Evolutionary conservation across 1,139 yeast species (phyloP).

Genomic region (Zygoascus sp.): DNA sequence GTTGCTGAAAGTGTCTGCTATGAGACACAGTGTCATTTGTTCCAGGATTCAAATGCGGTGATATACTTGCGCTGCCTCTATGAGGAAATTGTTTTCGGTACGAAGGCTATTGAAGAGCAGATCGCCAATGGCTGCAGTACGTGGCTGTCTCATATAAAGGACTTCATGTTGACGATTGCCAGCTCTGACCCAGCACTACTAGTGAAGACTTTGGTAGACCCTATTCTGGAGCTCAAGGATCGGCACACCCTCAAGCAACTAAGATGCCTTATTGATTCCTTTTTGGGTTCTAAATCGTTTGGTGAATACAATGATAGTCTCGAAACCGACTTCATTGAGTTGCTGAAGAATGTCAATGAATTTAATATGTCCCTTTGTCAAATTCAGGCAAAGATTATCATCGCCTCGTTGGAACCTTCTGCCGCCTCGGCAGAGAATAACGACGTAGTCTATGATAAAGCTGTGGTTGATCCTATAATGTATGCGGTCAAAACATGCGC

Average conservation of each 20-base stretch:
- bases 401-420: conserved; percentile 6
- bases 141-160: conserved; percentile 14
- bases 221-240: conserved; percentile 22
- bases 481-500: conserved; percentile 11
- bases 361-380: conserved; percentile 55
- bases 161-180: conserved; percentile 20
- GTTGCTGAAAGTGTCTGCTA: conserved; percentile 26
- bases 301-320: neutral
- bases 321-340: conserved; percentile 20
- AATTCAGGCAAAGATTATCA: conserved; percentile 37
- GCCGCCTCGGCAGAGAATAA: neutral
- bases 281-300: conserved; percentile 14
- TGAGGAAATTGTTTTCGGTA: conserved; percentile 19
- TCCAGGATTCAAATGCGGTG: conserved; percentile 22
- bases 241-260: conserved; percentile 16
- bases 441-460: neutral
- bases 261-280: conserved; percentile 15
- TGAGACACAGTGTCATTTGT: conserved; percentile 25
- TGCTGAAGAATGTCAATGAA: conserved; percentile 38
- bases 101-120: conserved; percentile 7
- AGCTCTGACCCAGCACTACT: conserved; percentile 19
- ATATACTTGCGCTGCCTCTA: conserved; percentile 24
- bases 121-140: conserved; percentile 6
- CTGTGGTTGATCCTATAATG: neutral
- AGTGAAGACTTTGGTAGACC: conserved; percentile 21